Percentiles rank a stretch among this genome's conserved stretches.
Conservation (phyloP, 345 rosid species). For the Eucalyptus sp. region DNA sequence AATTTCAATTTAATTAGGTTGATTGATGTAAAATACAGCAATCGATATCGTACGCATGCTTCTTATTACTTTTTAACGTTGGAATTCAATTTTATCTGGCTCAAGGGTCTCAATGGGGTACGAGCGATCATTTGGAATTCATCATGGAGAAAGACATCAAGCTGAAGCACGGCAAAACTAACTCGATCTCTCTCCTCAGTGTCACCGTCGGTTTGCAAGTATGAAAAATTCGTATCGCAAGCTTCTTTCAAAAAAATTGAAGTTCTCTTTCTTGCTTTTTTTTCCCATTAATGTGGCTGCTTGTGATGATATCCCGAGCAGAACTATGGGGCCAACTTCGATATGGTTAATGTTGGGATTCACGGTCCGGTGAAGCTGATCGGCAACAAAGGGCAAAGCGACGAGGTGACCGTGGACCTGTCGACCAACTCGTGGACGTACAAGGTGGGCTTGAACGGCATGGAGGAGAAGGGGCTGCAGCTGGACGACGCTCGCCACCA, state of each 20-base stretch:
- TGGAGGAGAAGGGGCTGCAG: slow-evolving; percentile 1
- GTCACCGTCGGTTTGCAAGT: slow-evolving; percentile 35
- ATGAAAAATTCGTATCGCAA: neutral
- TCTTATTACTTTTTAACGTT: neutral
- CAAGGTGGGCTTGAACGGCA: slow-evolving; percentile 44
- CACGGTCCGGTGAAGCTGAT: slow-evolving; percentile 21
- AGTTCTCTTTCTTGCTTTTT: neutral
- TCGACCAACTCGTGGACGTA: slow-evolving; percentile 35
- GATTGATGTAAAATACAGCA: neutral
- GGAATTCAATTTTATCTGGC: neutral
- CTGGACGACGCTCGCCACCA: neutral
- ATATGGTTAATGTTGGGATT: slow-evolving; percentile 2
- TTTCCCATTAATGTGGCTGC: neutral
- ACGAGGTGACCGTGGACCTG: neutral
- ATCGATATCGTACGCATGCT: neutral
- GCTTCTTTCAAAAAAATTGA: neutral
- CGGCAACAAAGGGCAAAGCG: neutral
- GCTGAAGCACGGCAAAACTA: slow-evolving; percentile 8
- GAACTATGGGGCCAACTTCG: slow-evolving; percentile 20
- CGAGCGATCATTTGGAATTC: neutral
- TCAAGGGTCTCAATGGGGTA: slow-evolving; percentile 6
- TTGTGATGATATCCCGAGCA: neutral
- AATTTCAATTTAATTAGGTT: neutral
- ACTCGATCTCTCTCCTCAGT: slow-evolving; percentile 26
- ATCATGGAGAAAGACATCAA: slow-evolving; percentile 4